Evolutionary conservation across 768 basidiomycete genomes (phyloP).

Genomic region (Lactarius hengduanensis): DNA sequence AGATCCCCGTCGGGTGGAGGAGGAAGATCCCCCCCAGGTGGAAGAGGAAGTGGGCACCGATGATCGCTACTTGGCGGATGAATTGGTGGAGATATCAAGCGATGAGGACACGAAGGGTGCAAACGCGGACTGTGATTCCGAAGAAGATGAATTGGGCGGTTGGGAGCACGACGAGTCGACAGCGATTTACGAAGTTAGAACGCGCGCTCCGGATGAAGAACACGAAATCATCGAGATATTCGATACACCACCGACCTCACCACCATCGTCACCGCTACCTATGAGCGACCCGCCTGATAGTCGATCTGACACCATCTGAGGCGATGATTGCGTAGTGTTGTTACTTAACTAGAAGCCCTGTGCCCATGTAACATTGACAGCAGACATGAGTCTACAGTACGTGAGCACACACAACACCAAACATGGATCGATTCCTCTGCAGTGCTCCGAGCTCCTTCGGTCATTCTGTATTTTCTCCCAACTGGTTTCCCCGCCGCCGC

Average conservation of each 20-base stretch:
- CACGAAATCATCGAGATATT: slow-evolving; percentile 37
- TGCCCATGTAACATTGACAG: slow-evolving; percentile 6
- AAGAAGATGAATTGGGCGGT: slow-evolving; percentile 45
- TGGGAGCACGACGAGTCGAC: slow-evolving; percentile 47
- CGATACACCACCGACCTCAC: slow-evolving; percentile 31
- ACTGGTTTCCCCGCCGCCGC: slow-evolving; percentile 15
- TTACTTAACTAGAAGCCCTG: slow-evolving; percentile 4
- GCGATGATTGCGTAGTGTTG: neutral
- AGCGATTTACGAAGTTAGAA: slow-evolving; percentile 36
- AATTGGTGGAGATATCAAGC: slow-evolving; percentile 26
- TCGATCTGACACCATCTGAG: slow-evolving; percentile 1
- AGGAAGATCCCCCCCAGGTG: slow-evolving; percentile 31
- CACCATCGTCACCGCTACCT: slow-evolving; percentile 19
- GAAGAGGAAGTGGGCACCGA: slow-evolving; percentile 34
- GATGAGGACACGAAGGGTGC: slow-evolving; percentile 24
- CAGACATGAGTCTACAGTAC: neutral
- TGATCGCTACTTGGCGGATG: slow-evolving; percentile 26
- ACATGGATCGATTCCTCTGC: slow-evolving; percentile 4
- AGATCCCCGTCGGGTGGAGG: slow-evolving; percentile 33
- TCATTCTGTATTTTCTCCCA: neutral
- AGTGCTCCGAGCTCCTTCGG: neutral
- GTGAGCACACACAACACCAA: slow-evolving; percentile 21
- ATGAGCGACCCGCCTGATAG: slow-evolving; percentile 2
- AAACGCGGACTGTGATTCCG: slow-evolving; percentile 29
- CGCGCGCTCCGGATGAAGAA: slow-evolving; percentile 16